Evolutionary conservation across 495 filamentous ascomycete species (phyloP), one percentile per base, ranked within the genome.

Genomic region (Penicillium simplicissimum): DNA sequence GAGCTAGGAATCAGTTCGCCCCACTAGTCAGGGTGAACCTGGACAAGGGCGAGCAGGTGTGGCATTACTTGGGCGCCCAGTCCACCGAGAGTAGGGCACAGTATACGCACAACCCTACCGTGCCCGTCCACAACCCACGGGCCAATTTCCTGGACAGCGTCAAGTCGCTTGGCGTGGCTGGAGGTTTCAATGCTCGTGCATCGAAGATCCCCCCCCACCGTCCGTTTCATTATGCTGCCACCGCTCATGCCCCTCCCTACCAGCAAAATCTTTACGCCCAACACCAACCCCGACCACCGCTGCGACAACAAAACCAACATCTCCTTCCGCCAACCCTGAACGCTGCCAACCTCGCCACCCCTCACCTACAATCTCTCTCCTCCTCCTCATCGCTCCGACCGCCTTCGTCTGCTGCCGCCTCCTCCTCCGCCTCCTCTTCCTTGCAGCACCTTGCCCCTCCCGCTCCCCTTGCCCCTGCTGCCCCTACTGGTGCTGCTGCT

Each of bases 51-150:
- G 85, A 92, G 58, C 87, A 90, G 65, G 74, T 96, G 57, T 98
- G 93, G 94, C 86, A 90, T 75, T 98, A 97, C 73, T 82, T 98
- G 63, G 91, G 90, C 17, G 84, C 86, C 67, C 85, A 81, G 52
- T 97, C 94, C 48, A 98, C 95, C 19, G 95, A 98, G 70, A 89
- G 92, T 67, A 93, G 88, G 75, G 88, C 91, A 47, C 90, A 96
- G 70, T 98, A 92, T 79, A 96, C 95, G 33, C 89, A 95, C 64
- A 88, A 96, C 78, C 86, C 82, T 61, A 76, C 76, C 40, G 86
- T 83, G 49, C 63, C 77, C 61, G 68, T 83, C 70, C 81, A 85
- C 74, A 84, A 88, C 70, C 78, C 78, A 58, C 78, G 76, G 61
- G 79, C 83, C 60, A 87, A 84, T 77, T 83, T 87, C 79, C 74